Conservation (phyloP, 2,329 filamentous ascomycete species). For the Trichoderma gracile region DNA sequence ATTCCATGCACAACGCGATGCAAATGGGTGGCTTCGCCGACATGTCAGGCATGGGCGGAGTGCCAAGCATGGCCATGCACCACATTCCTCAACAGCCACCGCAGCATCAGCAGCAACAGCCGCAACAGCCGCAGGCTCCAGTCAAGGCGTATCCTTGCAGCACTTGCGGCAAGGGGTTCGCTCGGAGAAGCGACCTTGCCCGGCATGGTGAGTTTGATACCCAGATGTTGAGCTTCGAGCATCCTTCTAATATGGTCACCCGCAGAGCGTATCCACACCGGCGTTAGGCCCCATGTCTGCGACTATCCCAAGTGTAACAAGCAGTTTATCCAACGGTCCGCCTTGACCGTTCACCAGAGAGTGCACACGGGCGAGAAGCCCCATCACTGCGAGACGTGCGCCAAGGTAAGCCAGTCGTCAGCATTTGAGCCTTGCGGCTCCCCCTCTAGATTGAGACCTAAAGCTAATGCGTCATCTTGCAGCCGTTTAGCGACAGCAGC, state of each 20-base stretch:
- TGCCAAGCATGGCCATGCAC: conserved; percentile 43
- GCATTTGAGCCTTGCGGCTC: neutral
- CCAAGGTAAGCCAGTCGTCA: conserved; percentile 67
- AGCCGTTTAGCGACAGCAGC: conserved; percentile 93
- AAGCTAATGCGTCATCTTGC: neutral
- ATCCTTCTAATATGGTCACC: neutral
- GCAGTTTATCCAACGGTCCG: conserved; percentile 95
- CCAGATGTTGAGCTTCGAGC: neutral
- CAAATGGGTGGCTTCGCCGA: conserved; percentile 43
- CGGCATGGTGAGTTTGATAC: conserved; percentile 68
- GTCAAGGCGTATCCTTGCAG: conserved; percentile 81
- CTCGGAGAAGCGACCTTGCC: conserved; percentile 87
- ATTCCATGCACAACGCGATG: conserved; percentile 46
- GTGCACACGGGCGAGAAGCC: conserved; percentile 98
- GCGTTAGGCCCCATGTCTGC: conserved; percentile 87
- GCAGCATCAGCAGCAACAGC: conserved; percentile 32
- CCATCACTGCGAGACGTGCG: conserved; percentile 94
- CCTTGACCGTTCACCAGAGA: conserved; percentile 89
- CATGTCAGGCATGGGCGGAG: conserved; percentile 39
- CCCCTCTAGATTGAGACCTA: neutral
- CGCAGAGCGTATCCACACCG: conserved; percentile 94
- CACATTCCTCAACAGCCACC: conserved; percentile 40
- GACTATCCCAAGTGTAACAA: conserved; percentile 88
- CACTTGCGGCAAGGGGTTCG: conserved; percentile 89
- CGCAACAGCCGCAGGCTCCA: conserved; percentile 37